Evolutionary conservation across 768 basidiomycete genomes (phyloP).

Genomic region (Lentinula boryana): DNA sequence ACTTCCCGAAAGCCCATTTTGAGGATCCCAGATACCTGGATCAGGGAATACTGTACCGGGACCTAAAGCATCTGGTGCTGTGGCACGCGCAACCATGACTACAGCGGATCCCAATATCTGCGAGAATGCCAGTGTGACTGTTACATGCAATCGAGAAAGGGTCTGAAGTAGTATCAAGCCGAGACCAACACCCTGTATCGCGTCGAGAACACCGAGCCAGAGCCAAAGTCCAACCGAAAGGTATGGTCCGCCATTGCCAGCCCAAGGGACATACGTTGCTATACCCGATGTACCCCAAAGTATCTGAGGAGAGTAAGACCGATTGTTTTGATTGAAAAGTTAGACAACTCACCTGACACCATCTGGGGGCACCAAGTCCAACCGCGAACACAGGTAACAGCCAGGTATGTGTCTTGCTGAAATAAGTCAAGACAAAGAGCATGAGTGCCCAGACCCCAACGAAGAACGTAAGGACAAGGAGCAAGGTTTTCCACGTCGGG

Average conservation of each 20-base stretch:
- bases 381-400: constrained; percentile 92
- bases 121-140: constrained; percentile 85
- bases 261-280: constrained; percentile 93
- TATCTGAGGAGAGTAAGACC: constrained; percentile 42
- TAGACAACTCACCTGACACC: constrained; percentile 72
- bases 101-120: constrained; percentile 87
- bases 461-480: constrained; percentile 83
- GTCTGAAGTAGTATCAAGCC: constrained; percentile 92
- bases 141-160: constrained; percentile 88
- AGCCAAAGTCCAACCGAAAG: constrained; percentile 88
- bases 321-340: background rate
- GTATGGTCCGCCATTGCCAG: constrained; percentile 78
- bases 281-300: constrained; percentile 94
- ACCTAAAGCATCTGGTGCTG: constrained; percentile 85
- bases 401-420: constrained; percentile 96
- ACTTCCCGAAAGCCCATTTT: constrained; percentile 62
- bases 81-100: constrained; percentile 90
- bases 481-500: constrained; percentile 74
- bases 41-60: constrained; percentile 91
- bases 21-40: constrained; percentile 86
- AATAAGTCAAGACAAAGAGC: constrained; percentile 70
- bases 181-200: constrained; percentile 89
- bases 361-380: constrained; percentile 87
- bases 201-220: constrained; percentile 93
- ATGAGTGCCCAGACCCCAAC: constrained; percentile 78